Evolutionary conservation across 768 basidiomycete species (phyloP).

Genomic region (Hemileccinum impolitum): DNA sequence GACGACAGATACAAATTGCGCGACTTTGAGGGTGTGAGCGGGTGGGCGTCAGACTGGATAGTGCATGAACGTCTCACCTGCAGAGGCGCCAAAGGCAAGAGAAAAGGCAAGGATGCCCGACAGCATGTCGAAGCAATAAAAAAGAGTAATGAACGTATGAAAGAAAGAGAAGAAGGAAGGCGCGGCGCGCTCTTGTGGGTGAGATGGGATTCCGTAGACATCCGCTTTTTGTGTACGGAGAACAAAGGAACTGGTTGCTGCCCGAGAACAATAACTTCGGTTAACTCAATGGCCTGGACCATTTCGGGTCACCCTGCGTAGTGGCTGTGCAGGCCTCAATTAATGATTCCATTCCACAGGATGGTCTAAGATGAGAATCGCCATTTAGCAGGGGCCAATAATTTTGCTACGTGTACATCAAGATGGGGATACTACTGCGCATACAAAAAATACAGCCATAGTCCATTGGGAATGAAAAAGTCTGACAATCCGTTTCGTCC

Average conservation of each 20-base stretch:
- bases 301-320: constrained; percentile 2
- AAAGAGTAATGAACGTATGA: constrained; percentile 19
- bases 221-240: constrained; percentile 27
- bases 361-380: background rate
- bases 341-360: background rate
- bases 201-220: constrained; percentile 10
- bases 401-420: constrained; percentile 13
- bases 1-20: constrained; percentile 61
- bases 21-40: constrained; percentile 35
- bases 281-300: background rate
- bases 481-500: too few species aligned
- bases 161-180: constrained; percentile 17
- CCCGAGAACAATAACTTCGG: constrained; percentile 28
- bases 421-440: background rate
- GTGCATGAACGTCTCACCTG: constrained; percentile 29
- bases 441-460: background rate
- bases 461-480: constrained; percentile 9
- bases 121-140: constrained; percentile 36
- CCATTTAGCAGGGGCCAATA: background rate
- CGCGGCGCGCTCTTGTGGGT: constrained; percentile 19
- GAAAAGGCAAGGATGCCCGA: constrained; percentile 36
- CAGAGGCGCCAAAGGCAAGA: constrained; percentile 37
- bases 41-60: background rate
- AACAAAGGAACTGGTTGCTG: constrained; percentile 27
- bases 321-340: constrained; percentile 12